phyloP scores from a whole-genome alignment of 2,329 filamentous ascomycete species.

The Aspergillus sp. region DNA sequence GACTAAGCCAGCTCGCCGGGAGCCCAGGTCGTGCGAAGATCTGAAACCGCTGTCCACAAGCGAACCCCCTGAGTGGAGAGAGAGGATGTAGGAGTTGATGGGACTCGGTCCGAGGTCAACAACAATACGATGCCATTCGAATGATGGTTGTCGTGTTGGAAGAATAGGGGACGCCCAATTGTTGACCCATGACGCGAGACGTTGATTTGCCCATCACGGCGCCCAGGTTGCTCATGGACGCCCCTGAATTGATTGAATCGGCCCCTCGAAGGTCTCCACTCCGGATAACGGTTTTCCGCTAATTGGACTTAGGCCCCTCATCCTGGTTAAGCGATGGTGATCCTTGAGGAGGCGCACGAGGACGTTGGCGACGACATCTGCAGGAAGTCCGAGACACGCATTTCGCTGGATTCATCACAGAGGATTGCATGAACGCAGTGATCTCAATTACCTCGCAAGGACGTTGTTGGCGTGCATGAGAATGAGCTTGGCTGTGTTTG shows the following conservation, averaged over 20 bases:
- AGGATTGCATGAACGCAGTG: too few relatives aligned
- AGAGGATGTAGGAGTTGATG: background rate
- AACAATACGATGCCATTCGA: too few relatives aligned
- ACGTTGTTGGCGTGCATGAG: too few relatives aligned
- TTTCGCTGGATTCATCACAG: too few relatives aligned
- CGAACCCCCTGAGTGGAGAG: conserved; percentile 8
- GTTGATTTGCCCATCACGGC: background rate
- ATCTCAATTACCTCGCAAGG: too few relatives aligned
- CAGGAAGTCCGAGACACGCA: background rate
- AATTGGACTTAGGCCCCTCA: conserved; percentile 3
- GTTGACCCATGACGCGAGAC: background rate
- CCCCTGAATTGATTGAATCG: conserved; percentile 20
- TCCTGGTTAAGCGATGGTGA: conserved; percentile 5
- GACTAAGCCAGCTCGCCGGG: conserved; percentile 12
- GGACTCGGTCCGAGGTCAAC: too few relatives aligned
- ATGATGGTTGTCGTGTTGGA: too few relatives aligned
- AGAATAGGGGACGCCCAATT: background rate
- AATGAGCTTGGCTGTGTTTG: too few relatives aligned
- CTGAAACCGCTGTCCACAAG: conserved; percentile 12
- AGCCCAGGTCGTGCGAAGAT: conserved; percentile 10
- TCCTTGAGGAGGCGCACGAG: background rate
- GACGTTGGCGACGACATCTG: background rate
- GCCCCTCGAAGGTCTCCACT: conserved; percentile 11
- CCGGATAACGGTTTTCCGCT: conserved; percentile 16
- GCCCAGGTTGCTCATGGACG: background rate